Evolutionary conservation across 768 basidiomycete species (phyloP), one percentile per base, ranked within the genome.

Genomic region (Sporobolomyces roseus): DNA sequence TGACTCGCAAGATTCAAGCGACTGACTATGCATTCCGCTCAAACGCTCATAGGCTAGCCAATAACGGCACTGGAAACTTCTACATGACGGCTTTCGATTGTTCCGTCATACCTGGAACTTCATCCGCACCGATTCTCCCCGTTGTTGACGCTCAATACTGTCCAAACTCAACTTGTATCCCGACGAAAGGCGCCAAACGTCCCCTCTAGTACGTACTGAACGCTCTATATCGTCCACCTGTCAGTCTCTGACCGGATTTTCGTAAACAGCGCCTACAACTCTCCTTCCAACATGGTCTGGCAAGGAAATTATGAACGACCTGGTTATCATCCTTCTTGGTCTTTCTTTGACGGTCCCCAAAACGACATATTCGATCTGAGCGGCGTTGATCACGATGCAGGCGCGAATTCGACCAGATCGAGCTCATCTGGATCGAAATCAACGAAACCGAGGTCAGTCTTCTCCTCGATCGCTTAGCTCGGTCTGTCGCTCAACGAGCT

Each of bases 21-120:
- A n/a, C n/a, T n/a, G n/a, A n/a, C n/a, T n/a, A n/a, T n/a, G n/a
- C n/a, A n/a, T n/a, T n/a, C n/a, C n/a, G n/a, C n/a, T n/a, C n/a
- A n/a, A n/a, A n/a, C n/a, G n/a, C n/a, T n/a, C n/a, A n/a, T 21
- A 71, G 65, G 71, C 51, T 67, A 5, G 61, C 71, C 1, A 61
- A 64, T 33, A 62, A 63, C 65, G 65, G 71, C 8, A 72, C 71
- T 1, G 71, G 62, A 10, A 68, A 68, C 48, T 65, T 62, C 25
- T 70, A 63, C 50, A 63, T 63, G 67, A 55, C 51, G 1, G 59
- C 23, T 2, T 70, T 70, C 61, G 63, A 71, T 38, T 64, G 65
- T 59, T 17, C 38, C 32, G 60, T 67, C 30, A 13, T 6, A 25
- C 61, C 27, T 33, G 35, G 1, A 25, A 4, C 5, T 4, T 14